Evolutionary conservation across 768 basidiomycete genomes (phyloP).

Genomic region (Crassisporium funariophilum): DNA sequence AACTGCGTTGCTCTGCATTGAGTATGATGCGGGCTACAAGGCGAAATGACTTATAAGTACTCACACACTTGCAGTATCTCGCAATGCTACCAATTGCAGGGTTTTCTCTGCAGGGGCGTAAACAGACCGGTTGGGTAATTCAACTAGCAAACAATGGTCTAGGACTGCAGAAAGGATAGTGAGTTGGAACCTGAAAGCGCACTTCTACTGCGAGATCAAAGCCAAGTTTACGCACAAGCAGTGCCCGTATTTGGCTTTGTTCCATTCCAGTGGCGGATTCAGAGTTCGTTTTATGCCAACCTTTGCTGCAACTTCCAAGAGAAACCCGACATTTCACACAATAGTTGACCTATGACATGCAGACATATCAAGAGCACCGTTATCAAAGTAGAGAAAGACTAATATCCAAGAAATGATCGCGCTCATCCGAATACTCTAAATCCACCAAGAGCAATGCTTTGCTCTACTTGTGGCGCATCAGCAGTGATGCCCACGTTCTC

Average conservation of each 20-base stretch:
- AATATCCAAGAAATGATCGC: constrained; percentile 1
- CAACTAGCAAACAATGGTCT: no score
- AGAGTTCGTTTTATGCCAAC: constrained; percentile 8
- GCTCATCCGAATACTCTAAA: constrained; percentile 68
- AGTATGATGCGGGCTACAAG: not conserved
- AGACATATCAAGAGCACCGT: not conserved
- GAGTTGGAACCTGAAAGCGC: no score
- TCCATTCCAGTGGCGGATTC: constrained; percentile 33
- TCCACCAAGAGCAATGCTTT: constrained; percentile 38
- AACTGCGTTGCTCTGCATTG: not conserved
- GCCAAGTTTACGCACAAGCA: constrained; percentile 4
- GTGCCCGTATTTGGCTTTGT: constrained; percentile 42
- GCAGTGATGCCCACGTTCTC: constrained; percentile 37
- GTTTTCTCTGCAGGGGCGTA: no score
- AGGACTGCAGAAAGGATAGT: no score
- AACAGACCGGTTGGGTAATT: no score
- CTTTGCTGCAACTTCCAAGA: no score
- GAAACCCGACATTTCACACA: no score
- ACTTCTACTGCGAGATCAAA: no score
- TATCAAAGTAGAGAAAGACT: not conserved
- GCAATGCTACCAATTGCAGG: no score
- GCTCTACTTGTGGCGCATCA: constrained; percentile 26
- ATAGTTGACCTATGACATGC: no score
- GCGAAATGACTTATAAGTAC: not conserved
- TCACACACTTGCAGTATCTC: no score